A percentile compares a stretch with the other conserved stretches of the same genome.
Conservation (phyloP, 257 asterid genomes). For the Echium plantagineum region DNA sequence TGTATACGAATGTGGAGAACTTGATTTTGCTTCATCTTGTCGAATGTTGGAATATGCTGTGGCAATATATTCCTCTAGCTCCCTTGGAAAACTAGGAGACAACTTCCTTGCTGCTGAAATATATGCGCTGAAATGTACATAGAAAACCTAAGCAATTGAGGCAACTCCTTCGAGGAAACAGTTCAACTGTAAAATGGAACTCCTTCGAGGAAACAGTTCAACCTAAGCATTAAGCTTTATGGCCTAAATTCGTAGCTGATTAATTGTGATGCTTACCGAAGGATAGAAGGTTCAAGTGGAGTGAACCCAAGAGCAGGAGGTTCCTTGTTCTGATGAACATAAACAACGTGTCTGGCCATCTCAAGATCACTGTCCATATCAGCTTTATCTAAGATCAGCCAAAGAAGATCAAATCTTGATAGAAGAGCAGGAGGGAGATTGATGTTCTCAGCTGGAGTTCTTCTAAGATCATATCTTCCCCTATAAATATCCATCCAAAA, state of each 20-base stretch:
- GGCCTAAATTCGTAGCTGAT: background rate
- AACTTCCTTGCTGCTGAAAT: constrained; percentile 82
- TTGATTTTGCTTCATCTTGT: constrained; percentile 98
- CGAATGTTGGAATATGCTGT: constrained; percentile 90
- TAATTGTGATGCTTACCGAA: constrained; percentile 41
- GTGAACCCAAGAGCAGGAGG: constrained; percentile 96
- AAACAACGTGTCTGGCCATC: constrained; percentile 95
- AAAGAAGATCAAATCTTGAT: constrained; percentile 92
- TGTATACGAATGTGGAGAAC: constrained; percentile 71
- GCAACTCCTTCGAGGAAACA: background rate
- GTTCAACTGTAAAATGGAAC: background rate
- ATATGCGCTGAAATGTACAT: constrained; percentile 64
- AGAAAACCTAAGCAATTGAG: background rate
- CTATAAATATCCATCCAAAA: constrained; percentile 19
- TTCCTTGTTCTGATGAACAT: constrained; percentile 90
- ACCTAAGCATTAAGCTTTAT: background rate
- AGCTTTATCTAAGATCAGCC: constrained; percentile 96
- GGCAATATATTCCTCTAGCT: constrained; percentile 83
- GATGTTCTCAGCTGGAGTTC: constrained; percentile 98
- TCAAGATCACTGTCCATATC: constrained; percentile 98
- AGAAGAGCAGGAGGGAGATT: constrained; percentile 98
- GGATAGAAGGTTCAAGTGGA: constrained; percentile 92
- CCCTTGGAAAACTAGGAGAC: constrained; percentile 81
- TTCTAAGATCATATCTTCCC: constrained; percentile 95
- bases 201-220: no score